Evolutionary conservation across 495 filamentous ascomycete genomes (phyloP), one percentile per base, ranked within the genome.

Genomic region (Filosporella fistucella): DNA sequence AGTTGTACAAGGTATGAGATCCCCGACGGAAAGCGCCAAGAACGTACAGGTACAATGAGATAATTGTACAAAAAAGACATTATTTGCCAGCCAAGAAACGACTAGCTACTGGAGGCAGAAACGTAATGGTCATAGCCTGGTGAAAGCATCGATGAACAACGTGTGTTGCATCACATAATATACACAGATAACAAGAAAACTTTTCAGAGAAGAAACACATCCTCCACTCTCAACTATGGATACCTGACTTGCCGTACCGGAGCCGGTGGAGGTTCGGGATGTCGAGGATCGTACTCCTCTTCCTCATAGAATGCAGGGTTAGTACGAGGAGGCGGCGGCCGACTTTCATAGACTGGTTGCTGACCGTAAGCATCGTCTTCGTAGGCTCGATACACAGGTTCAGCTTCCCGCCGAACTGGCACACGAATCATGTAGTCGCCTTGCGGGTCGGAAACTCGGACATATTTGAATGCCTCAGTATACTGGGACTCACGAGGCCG

Each of bases 361-460:
- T 52, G 47, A 26, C 40, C 12, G 23, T 54, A 57, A 18, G 21
- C 18, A 4, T 44, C 55, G 13, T 58, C 55, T 36, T 58, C 51
- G 30, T 61, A 58, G 13, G 34, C 42, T 13, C 48, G 41, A 42
- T 64, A 62, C 17, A 55, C 45, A 1, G 60, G 47, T 32, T 63
- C 60, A 8, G 17, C 41, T 45, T 43, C 49, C 24, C 49, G 35
- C 43, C 61, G 64, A n/a, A 69, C 52, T 10, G 70, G 70, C 43
- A 68, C 59, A 9, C 63, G 63, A 45, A 74, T 67, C 38, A 65
- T 64, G 45, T 74, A 76, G 30, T 69, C 63, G 23, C 66, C 69
- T n/a, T 57, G 40, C 3, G 63, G 60, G 49, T 75, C 70, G 10
- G 64, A 61, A 6, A 70, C 68, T 24, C 69, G 61, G 26, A 75